These are phyloP conservation scores for Echinochloa phyllopogon DNA, from an alignment of 176 grass and related monocot species.

Conservation along the genomic window DNA sequence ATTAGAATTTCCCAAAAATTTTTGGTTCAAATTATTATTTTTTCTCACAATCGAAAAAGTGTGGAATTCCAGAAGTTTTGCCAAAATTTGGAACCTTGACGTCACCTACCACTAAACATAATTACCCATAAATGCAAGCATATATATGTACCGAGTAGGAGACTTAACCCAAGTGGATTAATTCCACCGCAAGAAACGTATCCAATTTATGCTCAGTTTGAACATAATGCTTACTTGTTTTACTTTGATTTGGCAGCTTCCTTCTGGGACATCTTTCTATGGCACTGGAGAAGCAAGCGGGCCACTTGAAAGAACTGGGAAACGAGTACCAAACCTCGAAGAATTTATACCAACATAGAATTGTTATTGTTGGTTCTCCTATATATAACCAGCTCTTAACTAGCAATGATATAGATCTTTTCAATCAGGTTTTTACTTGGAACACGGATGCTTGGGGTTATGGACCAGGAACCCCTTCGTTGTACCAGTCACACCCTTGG, in stretches of 20 bases:
- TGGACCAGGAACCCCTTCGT: constrained; percentile 72
- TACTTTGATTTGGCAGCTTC: constrained; percentile 54
- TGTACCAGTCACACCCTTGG: constrained; percentile 98
- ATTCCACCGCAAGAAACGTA: no score
- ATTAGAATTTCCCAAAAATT: no score
- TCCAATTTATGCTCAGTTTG: no score
- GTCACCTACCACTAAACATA: no score
- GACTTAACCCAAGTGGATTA: no score
- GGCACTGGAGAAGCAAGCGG: constrained; percentile 93
- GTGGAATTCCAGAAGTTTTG: no score
- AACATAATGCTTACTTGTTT: constrained; percentile 15
- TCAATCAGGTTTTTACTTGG: constrained; percentile 83
- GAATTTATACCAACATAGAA: neutral
- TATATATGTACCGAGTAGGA: no score
- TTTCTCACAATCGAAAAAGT: no score
- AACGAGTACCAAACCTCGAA: constrained; percentile 52
- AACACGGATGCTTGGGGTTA: constrained; percentile 89
- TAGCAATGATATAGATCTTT: neutral
- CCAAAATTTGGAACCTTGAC: no score
- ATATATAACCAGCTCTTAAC: constrained; percentile 8
- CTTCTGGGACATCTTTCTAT: constrained; percentile 75
- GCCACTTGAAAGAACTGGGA: constrained; percentile 86
- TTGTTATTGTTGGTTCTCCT: neutral
- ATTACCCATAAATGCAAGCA: no score
- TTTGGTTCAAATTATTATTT: no score